phyloP scores from a whole-genome alignment of 1,284 basidiomycete genomes.

The Moesziomyces globuligerus region DNA sequence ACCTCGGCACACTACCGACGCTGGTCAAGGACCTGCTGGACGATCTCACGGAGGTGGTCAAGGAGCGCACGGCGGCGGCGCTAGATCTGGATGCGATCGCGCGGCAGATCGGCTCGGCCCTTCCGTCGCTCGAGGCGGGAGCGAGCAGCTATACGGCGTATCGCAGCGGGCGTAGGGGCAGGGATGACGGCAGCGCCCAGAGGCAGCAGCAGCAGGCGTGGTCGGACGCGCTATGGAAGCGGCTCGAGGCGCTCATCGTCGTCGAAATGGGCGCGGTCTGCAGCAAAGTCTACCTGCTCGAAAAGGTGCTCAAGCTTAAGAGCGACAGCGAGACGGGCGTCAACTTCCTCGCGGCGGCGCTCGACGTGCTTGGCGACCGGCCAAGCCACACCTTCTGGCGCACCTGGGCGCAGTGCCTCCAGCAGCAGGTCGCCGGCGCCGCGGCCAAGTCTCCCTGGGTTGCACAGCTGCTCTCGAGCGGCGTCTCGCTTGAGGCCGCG shows the following conservation, averaged over 20 bases:
- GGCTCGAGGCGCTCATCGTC: slow-evolving; percentile 79
- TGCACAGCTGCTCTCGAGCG: slow-evolving; percentile 83
- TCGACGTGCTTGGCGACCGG: slow-evolving; percentile 82
- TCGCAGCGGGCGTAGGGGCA: slow-evolving; percentile 12
- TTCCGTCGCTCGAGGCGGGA: slow-evolving; percentile 11
- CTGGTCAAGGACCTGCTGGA: slow-evolving; percentile 82
- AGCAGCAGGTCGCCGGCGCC: slow-evolving; percentile 77
- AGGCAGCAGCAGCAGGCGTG: slow-evolving; percentile 75
- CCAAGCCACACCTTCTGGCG: slow-evolving; percentile 92
- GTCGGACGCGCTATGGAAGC: slow-evolving; percentile 80
- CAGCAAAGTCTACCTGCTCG: slow-evolving; percentile 85
- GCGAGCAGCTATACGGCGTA: slow-evolving; percentile 18
- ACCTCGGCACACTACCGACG: slow-evolving; percentile 83
- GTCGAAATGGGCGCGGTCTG: slow-evolving; percentile 85
- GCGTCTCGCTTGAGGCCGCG: slow-evolving; percentile 55
- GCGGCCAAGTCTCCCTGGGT: slow-evolving; percentile 82
- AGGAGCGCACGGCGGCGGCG: slow-evolving; percentile 77
- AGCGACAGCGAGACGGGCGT: slow-evolving; percentile 73
- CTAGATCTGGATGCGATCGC: slow-evolving; percentile 88
- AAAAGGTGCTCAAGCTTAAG: slow-evolving; percentile 90
- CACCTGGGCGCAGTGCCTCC: slow-evolving; percentile 72
- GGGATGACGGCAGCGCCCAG: slow-evolving; percentile 76
- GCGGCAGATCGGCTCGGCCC: slow-evolving; percentile 74
- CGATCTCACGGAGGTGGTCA: slow-evolving; percentile 85
- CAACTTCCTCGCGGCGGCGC: slow-evolving; percentile 80